These are phyloP conservation scores for Solanum pennellii DNA, from an alignment of 257 asterid species.

Conservation along the genomic window DNA sequence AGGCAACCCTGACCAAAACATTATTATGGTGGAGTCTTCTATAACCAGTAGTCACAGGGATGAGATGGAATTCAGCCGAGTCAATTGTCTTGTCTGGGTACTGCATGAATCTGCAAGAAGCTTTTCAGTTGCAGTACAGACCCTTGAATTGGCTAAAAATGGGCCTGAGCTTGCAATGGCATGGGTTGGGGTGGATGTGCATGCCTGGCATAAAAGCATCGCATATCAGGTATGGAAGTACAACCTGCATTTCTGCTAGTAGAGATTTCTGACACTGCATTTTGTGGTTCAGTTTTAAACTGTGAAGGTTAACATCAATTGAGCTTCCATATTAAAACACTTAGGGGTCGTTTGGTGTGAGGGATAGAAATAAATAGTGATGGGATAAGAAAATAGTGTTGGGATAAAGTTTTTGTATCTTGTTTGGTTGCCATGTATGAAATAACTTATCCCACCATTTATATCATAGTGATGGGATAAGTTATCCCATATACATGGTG, in stretches of 20 bases:
- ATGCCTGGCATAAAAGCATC: conserved; percentile 31
- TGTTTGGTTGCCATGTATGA: no score
- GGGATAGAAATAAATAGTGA: no score
- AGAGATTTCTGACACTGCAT: background rate
- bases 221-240: conserved; percentile 23
- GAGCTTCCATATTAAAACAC: background rate
- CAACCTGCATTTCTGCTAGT: background rate
- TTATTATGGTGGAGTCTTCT: conserved; percentile 14
- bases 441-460: no score
- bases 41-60: conserved; percentile 1
- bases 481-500: no score
- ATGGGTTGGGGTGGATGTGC: conserved; percentile 43
- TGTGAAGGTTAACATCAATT: background rate
- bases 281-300: background rate
- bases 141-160: conserved; percentile 30
- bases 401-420: no score
- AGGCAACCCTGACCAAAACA: conserved; percentile 12
- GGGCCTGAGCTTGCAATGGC: conserved; percentile 62
- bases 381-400: no score
- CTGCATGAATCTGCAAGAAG: conserved; percentile 57
- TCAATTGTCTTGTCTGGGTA: conserved; percentile 37
- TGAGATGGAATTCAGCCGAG: conserved; percentile 35
- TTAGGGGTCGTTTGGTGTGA: no score
- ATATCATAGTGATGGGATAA: no score
- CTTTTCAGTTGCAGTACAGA: conserved; percentile 36